These are phyloP conservation scores for Aspergillus sclerotioniger DNA, from an alignment of 495 filamentous ascomycete genomes.

Conservation along the genomic window DNA sequence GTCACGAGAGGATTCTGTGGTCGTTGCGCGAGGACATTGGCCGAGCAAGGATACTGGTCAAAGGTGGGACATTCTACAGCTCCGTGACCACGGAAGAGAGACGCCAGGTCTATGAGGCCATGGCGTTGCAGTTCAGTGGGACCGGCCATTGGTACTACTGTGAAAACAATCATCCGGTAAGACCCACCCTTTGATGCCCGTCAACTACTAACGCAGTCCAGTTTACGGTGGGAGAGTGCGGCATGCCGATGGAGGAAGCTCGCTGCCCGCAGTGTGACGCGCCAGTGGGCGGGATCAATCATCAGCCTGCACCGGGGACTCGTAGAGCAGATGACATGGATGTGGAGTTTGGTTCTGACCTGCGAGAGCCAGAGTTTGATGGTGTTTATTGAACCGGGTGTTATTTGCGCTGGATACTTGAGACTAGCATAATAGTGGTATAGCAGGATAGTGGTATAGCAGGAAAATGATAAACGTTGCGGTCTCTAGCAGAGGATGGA, in stretches of 20 bases:
- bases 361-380: too few relatives aligned
- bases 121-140: constrained; percentile 45
- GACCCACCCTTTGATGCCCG: background rate
- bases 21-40: constrained; percentile 13
- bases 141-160: constrained; percentile 68
- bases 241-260: constrained; percentile 62
- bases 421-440: too few relatives aligned
- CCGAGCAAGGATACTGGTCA: constrained; percentile 4
- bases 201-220: constrained; percentile 4
- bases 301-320: constrained; percentile 51
- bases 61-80: constrained; percentile 34
- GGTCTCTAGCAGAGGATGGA: too few relatives aligned
- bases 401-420: too few relatives aligned
- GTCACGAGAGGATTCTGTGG: background rate
- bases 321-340: constrained; percentile 46
- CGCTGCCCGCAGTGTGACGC: constrained; percentile 63
- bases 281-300: constrained; percentile 56
- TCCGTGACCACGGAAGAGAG: constrained; percentile 42
- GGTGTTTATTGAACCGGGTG: too few relatives aligned
- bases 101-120: constrained; percentile 46
- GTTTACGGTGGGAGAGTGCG: constrained; percentile 70
- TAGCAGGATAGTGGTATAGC: background rate
- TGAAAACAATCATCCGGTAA: constrained; percentile 57
- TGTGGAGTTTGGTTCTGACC: constrained; percentile 29
- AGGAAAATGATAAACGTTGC: too few relatives aligned